A percentile compares a stretch with the other conserved stretches of the same genome.
Evolutionary conservation across 129 eudicot species (phyloP).

Genomic region (Arctium lappa): DNA sequence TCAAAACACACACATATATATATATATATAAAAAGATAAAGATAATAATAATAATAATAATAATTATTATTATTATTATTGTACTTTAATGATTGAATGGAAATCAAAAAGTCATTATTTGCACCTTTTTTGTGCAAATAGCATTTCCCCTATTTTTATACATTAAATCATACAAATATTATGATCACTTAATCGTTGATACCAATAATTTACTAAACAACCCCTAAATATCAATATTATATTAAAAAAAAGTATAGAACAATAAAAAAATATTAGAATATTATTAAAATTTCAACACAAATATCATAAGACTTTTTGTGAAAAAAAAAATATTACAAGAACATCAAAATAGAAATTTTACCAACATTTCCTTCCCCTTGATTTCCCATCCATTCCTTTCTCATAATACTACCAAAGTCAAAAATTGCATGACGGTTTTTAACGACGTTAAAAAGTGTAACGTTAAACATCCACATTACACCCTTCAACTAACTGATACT

Average conservation of each 20-base stretch:
- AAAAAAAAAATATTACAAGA: constrained; percentile 1
- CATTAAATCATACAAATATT: no score
- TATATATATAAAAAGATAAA: no score
- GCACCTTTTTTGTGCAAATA: no score
- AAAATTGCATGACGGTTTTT: constrained; percentile 1
- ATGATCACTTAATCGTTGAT: no score
- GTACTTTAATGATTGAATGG: no score
- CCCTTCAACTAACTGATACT: constrained; percentile 44
- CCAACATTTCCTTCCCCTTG: constrained; percentile 14
- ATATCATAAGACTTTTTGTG: not conserved
- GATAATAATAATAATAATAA: no score
- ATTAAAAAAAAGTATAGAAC: not conserved
- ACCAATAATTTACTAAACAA: not conserved
- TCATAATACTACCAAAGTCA: constrained; percentile 12
- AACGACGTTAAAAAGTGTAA: constrained; percentile 10
- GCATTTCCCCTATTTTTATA: no score
- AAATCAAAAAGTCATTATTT: no score
- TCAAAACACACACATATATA: no score
- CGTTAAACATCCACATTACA: constrained; percentile 66
- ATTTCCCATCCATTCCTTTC: constrained; percentile 9
- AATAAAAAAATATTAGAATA: not conserved
- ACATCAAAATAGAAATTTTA: constrained; percentile 14
- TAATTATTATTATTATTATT: no score
- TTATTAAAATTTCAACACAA: not conserved
- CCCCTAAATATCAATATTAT: not conserved